Percentiles rank a stretch among this genome's conserved stretches.
Evolutionary conservation across 208 protist species (phyloP).

Genomic region (Entamoeba dispar): DNA sequence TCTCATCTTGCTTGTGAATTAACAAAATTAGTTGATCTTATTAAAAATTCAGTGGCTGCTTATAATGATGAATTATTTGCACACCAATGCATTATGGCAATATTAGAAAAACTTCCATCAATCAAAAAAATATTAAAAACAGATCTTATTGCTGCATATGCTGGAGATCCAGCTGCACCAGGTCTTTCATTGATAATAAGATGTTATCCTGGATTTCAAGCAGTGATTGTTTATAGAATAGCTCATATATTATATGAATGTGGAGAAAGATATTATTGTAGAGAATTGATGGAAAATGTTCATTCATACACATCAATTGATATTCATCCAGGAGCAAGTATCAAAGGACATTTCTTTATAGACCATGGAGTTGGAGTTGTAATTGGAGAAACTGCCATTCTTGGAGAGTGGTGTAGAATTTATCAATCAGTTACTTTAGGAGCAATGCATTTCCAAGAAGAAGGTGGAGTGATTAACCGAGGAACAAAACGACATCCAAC

Average conservation of each 20-base stretch:
- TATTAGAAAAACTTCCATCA: neutral
- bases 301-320: conserved; percentile 18
- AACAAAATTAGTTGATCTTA: neutral
- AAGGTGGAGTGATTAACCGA: conserved; percentile 18
- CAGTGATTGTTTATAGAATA: neutral
- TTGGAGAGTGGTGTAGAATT: conserved; percentile 28
- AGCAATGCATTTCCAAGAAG: neutral
- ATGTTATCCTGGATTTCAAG: neutral
- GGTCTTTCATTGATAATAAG: neutral
- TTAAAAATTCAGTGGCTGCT: neutral
- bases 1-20: neutral
- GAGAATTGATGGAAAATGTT: neutral
- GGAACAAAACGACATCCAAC: conserved; percentile 23
- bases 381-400: conserved; percentile 37
- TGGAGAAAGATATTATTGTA: neutral
- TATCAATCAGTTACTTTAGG: conserved; percentile 37
- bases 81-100: neutral
- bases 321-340: conserved; percentile 32
- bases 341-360: conserved; percentile 27
- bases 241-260: neutral
- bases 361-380: conserved; percentile 38
- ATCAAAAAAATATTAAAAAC: neutral
- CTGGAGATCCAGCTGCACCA: conserved; percentile 2
- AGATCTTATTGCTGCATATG: neutral
- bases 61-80: neutral